Evolutionary conservation across 805 yeast species (phyloP).

Genomic region (Ogataea corticis): DNA sequence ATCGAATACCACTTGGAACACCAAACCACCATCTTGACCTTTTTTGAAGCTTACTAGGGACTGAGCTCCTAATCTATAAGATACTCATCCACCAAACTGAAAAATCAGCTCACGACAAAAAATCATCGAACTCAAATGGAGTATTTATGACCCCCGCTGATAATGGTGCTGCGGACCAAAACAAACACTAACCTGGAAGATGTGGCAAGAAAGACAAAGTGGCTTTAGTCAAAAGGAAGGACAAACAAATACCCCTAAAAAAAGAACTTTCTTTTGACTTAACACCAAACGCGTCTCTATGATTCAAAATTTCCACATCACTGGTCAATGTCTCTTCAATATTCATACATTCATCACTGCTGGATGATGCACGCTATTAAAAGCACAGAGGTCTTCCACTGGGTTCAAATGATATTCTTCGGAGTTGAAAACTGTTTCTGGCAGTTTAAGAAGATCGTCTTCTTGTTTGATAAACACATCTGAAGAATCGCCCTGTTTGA

Average conservation of each 20-base stretch:
- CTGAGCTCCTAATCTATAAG: no score
- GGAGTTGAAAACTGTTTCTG: slow-evolving; percentile 13
- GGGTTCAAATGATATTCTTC: slow-evolving; percentile 19
- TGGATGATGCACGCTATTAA: slow-evolving; percentile 43
- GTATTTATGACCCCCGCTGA: slow-evolving; percentile 28
- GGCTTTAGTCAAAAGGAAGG: slow-evolving; percentile 4
- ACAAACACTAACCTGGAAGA: slow-evolving; percentile 7
- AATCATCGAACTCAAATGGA: slow-evolving; percentile 37
- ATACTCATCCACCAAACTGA: background rate
- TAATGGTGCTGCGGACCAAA: slow-evolving; percentile 44
- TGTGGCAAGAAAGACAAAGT: slow-evolving; percentile 4
- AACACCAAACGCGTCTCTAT: background rate
- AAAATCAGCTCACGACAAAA: slow-evolving; percentile 18
- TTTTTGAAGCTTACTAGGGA: no score
- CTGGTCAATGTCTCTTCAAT: slow-evolving; percentile 9
- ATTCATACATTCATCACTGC: slow-evolving; percentile 36
- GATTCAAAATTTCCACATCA: background rate
- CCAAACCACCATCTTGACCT: no score
- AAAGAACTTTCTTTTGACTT: slow-evolving; percentile 8
- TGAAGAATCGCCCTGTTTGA: slow-evolving; percentile 26
- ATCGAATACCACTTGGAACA: no score
- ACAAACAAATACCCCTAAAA: slow-evolving; percentile 27
- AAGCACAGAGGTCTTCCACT: slow-evolving; percentile 35
- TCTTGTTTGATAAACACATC: slow-evolving; percentile 20
- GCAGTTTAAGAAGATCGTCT: slow-evolving; percentile 16